A percentile compares a stretch with the other conserved stretches of the same genome.
These are phyloP conservation scores for Colletotrichum ledebouriae DNA, from an alignment of 2,329 filamentous ascomycete genomes.

Conservation along the genomic window DNA sequence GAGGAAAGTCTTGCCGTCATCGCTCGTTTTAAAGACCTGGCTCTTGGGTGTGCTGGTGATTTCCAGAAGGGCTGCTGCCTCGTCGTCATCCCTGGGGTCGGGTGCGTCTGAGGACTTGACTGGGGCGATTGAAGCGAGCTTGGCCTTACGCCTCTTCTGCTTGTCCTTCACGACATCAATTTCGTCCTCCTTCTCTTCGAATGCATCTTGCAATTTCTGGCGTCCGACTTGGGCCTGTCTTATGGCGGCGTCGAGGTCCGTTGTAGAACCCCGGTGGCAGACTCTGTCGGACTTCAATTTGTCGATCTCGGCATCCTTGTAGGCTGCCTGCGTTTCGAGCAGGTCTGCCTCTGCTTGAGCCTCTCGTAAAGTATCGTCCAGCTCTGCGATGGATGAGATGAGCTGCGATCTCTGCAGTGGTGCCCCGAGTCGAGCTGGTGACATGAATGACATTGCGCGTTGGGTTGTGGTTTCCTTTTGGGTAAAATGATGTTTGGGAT, in stretches of 20 bases:
- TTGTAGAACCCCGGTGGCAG: not conserved
- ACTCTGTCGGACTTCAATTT: constrained; percentile 17
- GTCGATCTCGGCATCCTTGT: constrained; percentile 31
- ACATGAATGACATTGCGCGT: constrained; percentile 6
- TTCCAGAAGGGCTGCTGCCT: constrained; percentile 26
- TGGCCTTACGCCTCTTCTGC: constrained; percentile 14
- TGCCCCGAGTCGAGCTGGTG: not conserved
- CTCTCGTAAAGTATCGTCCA: not conserved
- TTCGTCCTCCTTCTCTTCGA: constrained; percentile 20
- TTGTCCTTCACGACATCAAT: constrained; percentile 7
- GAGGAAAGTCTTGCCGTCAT: constrained; percentile 46
- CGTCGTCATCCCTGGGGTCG: constrained; percentile 20
- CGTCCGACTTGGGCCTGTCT: not conserved
- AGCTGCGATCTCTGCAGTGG: constrained; percentile 9
- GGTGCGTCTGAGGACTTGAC: constrained; percentile 27
- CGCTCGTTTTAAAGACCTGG: constrained; percentile 36
- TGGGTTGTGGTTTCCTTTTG: constrained; percentile 3
- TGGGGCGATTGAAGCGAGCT: constrained; percentile 20
- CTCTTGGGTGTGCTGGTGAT: constrained; percentile 38
- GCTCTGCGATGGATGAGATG: constrained; percentile 10
- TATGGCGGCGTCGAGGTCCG: constrained; percentile 18
- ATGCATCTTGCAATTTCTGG: not conserved
- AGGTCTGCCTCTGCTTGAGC: constrained; percentile 20
- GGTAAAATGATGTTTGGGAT: too few species aligned
- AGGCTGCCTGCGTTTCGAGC: constrained; percentile 21